A percentile compares a stretch with the other conserved stretches of the same genome.
phyloP scores from a whole-genome alignment of 257 asterid species.

The Plantago major region DNA sequence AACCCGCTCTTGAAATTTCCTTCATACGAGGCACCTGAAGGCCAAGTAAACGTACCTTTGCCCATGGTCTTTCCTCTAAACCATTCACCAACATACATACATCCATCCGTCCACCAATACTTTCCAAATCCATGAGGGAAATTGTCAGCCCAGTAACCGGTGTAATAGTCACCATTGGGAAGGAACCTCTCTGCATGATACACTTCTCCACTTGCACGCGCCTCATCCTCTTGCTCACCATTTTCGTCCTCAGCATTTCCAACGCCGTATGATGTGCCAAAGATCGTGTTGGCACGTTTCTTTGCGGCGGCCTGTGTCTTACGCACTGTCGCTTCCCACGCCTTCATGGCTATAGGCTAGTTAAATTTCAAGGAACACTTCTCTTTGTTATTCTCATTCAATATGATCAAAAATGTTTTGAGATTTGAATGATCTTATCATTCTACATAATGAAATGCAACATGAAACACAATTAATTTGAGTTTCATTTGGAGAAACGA shows the following conservation, averaged over 20 bases:
- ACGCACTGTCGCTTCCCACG: constrained; percentile 92
- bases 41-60: constrained; percentile 74
- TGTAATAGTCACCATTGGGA: constrained; percentile 80
- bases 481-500: neutral
- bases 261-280: constrained; percentile 48
- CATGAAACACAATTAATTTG: neutral
- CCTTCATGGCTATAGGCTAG: constrained; percentile 58
- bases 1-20: constrained; percentile 90
- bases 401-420: constrained; percentile 14
- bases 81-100: constrained; percentile 92
- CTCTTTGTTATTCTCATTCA: neutral
- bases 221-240: constrained; percentile 38
- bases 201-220: constrained; percentile 53
- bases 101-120: constrained; percentile 95
- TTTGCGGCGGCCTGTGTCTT: constrained; percentile 85
- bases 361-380: neutral
- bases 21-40: constrained; percentile 75
- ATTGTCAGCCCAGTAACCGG: constrained; percentile 70
- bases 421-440: constrained; percentile 1
- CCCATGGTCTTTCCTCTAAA: constrained; percentile 75
- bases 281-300: constrained; percentile 75
- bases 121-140: constrained; percentile 84
- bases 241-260: constrained; percentile 37
- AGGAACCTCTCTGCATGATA: constrained; percentile 71
- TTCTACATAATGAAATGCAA: neutral